Evolutionary conservation across 352 stramenopile genomes (phyloP), one percentile per base, ranked within the genome.

Genomic region (Thraustotheca clavata): DNA sequence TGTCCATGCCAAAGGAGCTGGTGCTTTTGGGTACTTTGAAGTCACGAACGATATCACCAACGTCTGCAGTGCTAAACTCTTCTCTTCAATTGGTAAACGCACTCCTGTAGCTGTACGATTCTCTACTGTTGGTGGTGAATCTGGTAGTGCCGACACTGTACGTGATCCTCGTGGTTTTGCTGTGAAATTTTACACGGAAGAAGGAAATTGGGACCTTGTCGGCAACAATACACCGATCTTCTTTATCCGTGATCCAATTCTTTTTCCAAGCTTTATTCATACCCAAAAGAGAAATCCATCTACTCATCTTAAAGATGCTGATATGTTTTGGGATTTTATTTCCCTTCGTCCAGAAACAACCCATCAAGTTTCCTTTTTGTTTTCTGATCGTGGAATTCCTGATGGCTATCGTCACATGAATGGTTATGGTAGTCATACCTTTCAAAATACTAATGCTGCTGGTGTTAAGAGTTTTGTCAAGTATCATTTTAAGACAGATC

Each of bases 151-250:
- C 11, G 88, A 96, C 67, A 96, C 88, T 20, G 84, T 74, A 18
- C 85, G 91, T 9, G 90, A 97, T 63, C 86, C 87, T 3, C 75
- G 91, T 20, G 91, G 91, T 2, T 97, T 97, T 69, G 87, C 91
- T 3, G 76, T 97, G 38, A 97, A 97, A 72, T 96, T 97, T 61
- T 96, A 97, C 77, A 96, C 88, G 32, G 83, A 96, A 59, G 88
- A 97, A 49, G 91, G 91, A 27, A 96, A 97, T 72, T 97, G 90
- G 85, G 91, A 97, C 71, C 59, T 97, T 16, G 89, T 97, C 39
- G 89, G 88, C 29, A 96, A 96, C 78, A 97, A 97, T 73, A 96
- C 89, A 59, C 91, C 91, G 11, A 88, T 97, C 39, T 97, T 97
- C 70, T 97, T 97, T 70, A 91, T 97, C 65, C 80, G 90, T n/a